phyloP scores from a whole-genome alignment of 106 monocot genomes.

The Dendrobium huoshanense region DNA sequence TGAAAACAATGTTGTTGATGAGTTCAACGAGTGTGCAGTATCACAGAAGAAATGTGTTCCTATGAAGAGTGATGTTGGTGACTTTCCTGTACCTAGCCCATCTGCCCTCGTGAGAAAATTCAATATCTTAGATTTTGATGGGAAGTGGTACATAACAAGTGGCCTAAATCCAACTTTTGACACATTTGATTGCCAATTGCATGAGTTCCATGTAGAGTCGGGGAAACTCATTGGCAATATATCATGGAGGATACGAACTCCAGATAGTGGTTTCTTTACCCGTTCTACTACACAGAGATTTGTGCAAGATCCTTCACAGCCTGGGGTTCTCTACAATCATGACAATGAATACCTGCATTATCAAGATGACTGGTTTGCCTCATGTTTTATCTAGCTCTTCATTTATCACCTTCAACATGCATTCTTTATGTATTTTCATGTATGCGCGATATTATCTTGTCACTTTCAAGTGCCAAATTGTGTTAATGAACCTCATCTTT shows the following conservation, averaged over 20 bases:
- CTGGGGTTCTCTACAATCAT: constrained; percentile 87
- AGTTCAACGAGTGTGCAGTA: constrained; percentile 97
- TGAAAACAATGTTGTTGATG: constrained; percentile 83
- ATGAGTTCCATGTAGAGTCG: constrained; percentile 84
- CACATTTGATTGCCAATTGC: constrained; percentile 84
- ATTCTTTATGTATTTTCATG: neutral
- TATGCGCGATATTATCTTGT: neutral
- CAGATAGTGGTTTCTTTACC: constrained; percentile 74
- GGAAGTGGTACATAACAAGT: constrained; percentile 94
- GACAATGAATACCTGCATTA: constrained; percentile 98
- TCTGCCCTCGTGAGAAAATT: constrained; percentile 65
- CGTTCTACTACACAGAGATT: constrained; percentile 74
- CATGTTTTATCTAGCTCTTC: neutral
- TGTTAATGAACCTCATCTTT: neutral
- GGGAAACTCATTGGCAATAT: constrained; percentile 68
- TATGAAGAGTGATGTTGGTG: constrained; percentile 69
- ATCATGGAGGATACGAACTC: constrained; percentile 77
- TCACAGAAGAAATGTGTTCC: constrained; percentile 98
- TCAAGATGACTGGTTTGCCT: constrained; percentile 93
- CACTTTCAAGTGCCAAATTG: neutral
- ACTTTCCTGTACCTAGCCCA: constrained; percentile 76
- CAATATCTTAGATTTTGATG: constrained; percentile 69
- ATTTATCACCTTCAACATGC: neutral
- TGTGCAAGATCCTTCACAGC: constrained; percentile 74
- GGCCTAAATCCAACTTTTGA: constrained; percentile 91